Evolutionary conservation across 768 basidiomycete species (phyloP).

Genomic region (Amanita pallidorosea): DNA sequence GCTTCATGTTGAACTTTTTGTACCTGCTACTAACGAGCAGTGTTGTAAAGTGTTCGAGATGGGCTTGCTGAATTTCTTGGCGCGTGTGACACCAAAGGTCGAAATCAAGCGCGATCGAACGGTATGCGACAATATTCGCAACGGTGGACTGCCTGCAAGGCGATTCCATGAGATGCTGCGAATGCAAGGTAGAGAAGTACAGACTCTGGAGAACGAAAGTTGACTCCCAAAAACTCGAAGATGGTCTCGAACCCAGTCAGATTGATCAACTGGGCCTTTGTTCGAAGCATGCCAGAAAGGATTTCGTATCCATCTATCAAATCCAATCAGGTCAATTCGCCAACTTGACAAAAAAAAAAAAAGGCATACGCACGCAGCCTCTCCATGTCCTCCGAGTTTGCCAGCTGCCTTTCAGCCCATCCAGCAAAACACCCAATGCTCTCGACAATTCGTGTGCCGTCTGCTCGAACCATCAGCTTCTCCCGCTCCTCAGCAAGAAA

Average conservation of each 20-base stretch:
- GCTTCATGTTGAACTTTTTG: constrained; percentile 66
- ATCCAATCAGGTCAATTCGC: not conserved
- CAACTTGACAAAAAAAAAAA: not conserved
- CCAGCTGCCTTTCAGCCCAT: constrained; percentile 79
- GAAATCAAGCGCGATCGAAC: constrained; percentile 78
- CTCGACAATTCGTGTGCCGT: constrained; percentile 70
- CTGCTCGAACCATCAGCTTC: constrained; percentile 19
- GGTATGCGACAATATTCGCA: constrained; percentile 73
- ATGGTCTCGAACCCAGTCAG: constrained; percentile 73
- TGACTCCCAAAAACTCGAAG: constrained; percentile 80
- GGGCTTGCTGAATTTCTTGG: constrained; percentile 63
- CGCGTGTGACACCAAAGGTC: constrained; percentile 76
- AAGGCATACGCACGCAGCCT: constrained; percentile 44
- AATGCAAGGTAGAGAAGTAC: constrained; percentile 13
- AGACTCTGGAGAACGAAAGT: constrained; percentile 73
- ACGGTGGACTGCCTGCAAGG: constrained; percentile 63
- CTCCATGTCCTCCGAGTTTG: constrained; percentile 92
- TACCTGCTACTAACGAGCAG: constrained; percentile 66
- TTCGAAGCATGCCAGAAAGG: constrained; percentile 59
- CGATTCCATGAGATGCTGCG: not conserved
- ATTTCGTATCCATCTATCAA: constrained; percentile 78
- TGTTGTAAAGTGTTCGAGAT: constrained; percentile 74
- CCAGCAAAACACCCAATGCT: constrained; percentile 60
- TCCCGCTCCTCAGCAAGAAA: not conserved
- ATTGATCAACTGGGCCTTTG: constrained; percentile 68